These are phyloP conservation scores for Phlebiopsis flavidoalba DNA, from an alignment of 768 basidiomycete species.

Conservation along the genomic window DNA sequence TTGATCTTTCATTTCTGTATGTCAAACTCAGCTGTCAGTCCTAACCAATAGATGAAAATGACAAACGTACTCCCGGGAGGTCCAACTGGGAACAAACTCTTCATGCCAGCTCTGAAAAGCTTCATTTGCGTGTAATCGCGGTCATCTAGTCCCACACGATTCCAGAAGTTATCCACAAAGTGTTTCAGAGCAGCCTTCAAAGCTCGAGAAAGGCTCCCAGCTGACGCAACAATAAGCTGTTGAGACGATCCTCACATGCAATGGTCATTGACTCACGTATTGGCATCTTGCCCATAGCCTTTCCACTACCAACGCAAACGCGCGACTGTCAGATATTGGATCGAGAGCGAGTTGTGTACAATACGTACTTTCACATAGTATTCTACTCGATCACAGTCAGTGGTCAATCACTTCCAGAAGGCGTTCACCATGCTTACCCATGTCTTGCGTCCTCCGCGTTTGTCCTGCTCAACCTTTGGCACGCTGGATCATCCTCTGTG, in stretches of 20 bases:
- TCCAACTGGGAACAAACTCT: slow-evolving; percentile 46
- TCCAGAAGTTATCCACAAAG: slow-evolving; percentile 37
- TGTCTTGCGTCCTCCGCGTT: slow-evolving; percentile 14
- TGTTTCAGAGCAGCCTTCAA: slow-evolving; percentile 53
- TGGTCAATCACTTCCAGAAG: no score
- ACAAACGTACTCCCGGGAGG: slow-evolving; percentile 37
- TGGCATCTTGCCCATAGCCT: slow-evolving; percentile 2
- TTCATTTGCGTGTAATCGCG: slow-evolving; percentile 46
- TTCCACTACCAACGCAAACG: slow-evolving; percentile 2
- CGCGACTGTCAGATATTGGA: neutral
- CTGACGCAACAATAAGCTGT: slow-evolving; percentile 29
- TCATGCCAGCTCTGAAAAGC: slow-evolving; percentile 52
- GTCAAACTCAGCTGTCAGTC: neutral
- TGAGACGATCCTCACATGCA: neutral
- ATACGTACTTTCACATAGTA: neutral
- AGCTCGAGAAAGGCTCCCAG: slow-evolving; percentile 66
- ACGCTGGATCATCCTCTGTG: slow-evolving; percentile 44
- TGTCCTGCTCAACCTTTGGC: slow-evolving; percentile 29
- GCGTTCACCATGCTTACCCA: slow-evolving; percentile 18
- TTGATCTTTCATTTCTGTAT: neutral
- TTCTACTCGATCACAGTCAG: neutral
- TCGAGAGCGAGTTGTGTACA: neutral
- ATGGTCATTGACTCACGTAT: slow-evolving; percentile 1
- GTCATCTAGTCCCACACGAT: slow-evolving; percentile 26
- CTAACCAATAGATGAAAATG: neutral